Percentiles rank a stretch among this genome's conserved stretches.
These are phyloP conservation scores for Clavispora vitiphila DNA, from an alignment of 805 yeast genomes.

Conservation along the genomic window DNA sequence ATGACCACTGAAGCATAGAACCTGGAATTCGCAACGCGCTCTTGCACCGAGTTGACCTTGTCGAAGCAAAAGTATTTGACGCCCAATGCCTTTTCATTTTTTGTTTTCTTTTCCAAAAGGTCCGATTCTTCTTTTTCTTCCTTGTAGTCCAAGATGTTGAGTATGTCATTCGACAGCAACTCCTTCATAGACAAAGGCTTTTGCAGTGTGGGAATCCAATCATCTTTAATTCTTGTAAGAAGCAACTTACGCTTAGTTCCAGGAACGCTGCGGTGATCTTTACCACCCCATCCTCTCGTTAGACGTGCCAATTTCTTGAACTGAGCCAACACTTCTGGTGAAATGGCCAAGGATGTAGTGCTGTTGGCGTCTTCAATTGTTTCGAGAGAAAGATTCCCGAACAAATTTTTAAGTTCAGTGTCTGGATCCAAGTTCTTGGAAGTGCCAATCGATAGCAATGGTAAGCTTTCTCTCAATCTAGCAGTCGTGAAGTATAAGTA, in stretches of 20 bases:
- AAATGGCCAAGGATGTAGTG: conserved; percentile 61
- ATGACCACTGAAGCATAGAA: conserved; percentile 64
- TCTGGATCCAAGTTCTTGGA: conserved; percentile 67
- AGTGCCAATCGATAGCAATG: conserved; percentile 40
- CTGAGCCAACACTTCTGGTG: conserved; percentile 65
- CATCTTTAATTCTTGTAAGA: conserved; percentile 70
- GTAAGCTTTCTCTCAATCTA: conserved; percentile 36
- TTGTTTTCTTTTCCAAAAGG: conserved; percentile 26
- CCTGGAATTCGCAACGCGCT: conserved; percentile 38
- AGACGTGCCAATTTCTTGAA: conserved; percentile 51
- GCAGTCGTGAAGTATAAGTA: conserved; percentile 41
- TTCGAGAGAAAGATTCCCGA: conserved; percentile 65
- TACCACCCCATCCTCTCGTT: conserved; percentile 84
- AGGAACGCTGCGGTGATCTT: conserved; percentile 68
- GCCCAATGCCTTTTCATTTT: conserved; percentile 33
- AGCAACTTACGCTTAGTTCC: conserved; percentile 65
- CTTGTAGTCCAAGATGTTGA: conserved; percentile 29
- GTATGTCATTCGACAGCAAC: conserved; percentile 34
- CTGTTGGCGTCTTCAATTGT: conserved; percentile 72
- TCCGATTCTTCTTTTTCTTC: conserved; percentile 26
- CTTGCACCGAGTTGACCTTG: conserved; percentile 29
- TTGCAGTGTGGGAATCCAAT: conserved; percentile 68
- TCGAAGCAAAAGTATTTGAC: conserved; percentile 54
- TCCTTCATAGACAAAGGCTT: conserved; percentile 62
- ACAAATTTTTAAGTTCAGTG: conserved; percentile 61